phyloP scores from a whole-genome alignment of 208 protist species.

The Novymonas esmeraldas region DNA sequence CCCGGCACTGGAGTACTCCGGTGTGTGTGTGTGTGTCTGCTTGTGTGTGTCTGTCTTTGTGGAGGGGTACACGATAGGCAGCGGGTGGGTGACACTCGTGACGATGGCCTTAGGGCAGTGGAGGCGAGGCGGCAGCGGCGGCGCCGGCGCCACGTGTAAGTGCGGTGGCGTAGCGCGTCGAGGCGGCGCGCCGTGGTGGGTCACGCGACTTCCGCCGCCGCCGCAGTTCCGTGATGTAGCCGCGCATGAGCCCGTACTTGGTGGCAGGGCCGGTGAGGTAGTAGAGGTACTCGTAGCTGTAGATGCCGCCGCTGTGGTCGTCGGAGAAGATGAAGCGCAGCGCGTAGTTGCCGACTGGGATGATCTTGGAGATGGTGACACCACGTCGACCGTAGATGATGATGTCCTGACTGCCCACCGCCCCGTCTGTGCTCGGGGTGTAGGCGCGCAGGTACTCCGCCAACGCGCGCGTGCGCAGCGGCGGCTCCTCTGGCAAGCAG shows the following conservation, averaged over 20 bases:
- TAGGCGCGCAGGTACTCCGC: constrained; percentile 87
- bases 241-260: constrained; percentile 80
- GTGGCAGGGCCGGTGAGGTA: constrained; percentile 40
- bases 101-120: no score
- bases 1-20: no score
- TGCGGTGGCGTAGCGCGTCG: constrained; percentile 11
- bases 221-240: constrained; percentile 69
- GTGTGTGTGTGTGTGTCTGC: no score
- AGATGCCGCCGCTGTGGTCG: constrained; percentile 83
- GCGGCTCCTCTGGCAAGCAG: no score
- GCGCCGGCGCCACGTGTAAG: constrained; percentile 1
- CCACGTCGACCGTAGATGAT: constrained; percentile 84
- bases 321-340: constrained; percentile 88
- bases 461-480: constrained; percentile 52
- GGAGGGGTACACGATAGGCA: no score
- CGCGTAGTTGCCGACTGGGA: constrained; percentile 86
- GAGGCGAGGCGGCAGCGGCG: no score
- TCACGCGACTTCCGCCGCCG: constrained; percentile 61
- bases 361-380: constrained; percentile 73
- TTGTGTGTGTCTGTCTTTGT: no score
- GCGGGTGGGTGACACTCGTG: no score
- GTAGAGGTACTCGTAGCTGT: constrained; percentile 86
- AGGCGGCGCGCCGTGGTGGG: constrained; percentile 62
- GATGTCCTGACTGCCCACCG: constrained; percentile 36
- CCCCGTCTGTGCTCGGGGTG: constrained; percentile 85